Percentiles rank a stretch among this genome's conserved stretches.
Conservation (phyloP, 257 asterid genomes). For the Solanum virginianum region DNA sequence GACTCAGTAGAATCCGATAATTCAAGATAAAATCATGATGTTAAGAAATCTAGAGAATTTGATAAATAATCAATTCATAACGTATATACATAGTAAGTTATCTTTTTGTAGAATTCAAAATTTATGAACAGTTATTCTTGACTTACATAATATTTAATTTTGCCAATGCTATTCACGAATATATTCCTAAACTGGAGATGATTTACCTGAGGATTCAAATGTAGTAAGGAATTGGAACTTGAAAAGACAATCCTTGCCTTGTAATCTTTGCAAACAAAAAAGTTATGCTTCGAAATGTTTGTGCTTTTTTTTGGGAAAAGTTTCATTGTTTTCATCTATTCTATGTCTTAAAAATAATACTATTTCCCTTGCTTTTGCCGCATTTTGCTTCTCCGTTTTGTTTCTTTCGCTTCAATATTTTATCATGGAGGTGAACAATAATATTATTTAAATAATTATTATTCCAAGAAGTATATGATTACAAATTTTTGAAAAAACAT, state of each 20-base stretch:
- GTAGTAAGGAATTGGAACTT: neutral
- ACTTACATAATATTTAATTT: neutral
- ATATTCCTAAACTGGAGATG: neutral
- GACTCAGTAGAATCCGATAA: neutral
- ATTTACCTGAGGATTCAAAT: neutral
- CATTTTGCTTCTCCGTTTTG: slow-evolving; percentile 5
- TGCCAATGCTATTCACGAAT: neutral
- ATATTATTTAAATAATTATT: no score
- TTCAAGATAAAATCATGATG: no score
- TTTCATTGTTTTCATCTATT: neutral
- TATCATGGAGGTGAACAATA: neutral
- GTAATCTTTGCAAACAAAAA: slow-evolving; percentile 13
- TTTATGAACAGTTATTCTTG: neutral
- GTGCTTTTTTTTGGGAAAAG: neutral
- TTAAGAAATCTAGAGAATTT: neutral
- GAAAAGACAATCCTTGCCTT: slow-evolving; percentile 17
- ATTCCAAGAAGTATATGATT: no score
- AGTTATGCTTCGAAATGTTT: neutral
- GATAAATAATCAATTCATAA: neutral
- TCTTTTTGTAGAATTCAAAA: neutral
- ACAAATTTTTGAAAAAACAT: no score
- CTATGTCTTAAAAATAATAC: neutral
- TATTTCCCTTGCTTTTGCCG: slow-evolving; percentile 37
- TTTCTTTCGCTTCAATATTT: neutral
- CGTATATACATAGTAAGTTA: neutral